Conservation (phyloP, 352 stramenopile genomes). For the Phytopythium kandeliae region DNA sequence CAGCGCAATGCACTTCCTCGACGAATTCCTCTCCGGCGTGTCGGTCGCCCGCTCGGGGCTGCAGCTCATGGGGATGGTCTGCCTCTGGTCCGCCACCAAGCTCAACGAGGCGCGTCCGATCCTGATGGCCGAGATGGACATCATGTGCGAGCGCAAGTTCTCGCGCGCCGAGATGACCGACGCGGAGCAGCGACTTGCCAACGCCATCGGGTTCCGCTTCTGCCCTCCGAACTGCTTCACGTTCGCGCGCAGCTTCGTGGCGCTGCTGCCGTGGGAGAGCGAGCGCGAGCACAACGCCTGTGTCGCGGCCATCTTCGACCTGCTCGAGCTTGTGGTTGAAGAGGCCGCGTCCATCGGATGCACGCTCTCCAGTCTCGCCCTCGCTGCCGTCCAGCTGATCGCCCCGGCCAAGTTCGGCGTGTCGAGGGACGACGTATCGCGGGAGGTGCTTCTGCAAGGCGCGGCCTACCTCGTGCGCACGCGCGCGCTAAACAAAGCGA, state of each 20-base stretch:
- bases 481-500: conserved; percentile 21
- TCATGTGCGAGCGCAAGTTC: conserved; percentile 76
- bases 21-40: conserved; percentile 57
- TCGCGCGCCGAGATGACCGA: conserved; percentile 48
- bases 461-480: conserved; percentile 14
- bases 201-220: conserved; percentile 55
- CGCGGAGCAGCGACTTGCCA: conserved; percentile 49
- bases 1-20: conserved; percentile 61
- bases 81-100: conserved; percentile 68
- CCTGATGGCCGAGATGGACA: conserved; percentile 62
- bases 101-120: conserved; percentile 69
- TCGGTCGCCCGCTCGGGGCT: conserved; percentile 70
- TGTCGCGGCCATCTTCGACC: conserved; percentile 28
- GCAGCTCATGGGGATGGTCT: conserved; percentile 71
- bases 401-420: conserved; percentile 28
- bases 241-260: conserved; percentile 57
- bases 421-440: conserved; percentile 14
- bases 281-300: conserved; percentile 15
- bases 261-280: conserved; percentile 22
- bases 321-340: conserved; percentile 31
- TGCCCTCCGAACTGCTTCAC: conserved; percentile 59
- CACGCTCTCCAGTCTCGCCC: conserved; percentile 34
- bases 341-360: conserved; percentile 27
- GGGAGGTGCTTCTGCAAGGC: conserved; percentile 13
- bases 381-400: conserved; percentile 41